phyloP scores from a whole-genome alignment of 768 basidiomycete species.

The Lactarius sp. region DNA sequence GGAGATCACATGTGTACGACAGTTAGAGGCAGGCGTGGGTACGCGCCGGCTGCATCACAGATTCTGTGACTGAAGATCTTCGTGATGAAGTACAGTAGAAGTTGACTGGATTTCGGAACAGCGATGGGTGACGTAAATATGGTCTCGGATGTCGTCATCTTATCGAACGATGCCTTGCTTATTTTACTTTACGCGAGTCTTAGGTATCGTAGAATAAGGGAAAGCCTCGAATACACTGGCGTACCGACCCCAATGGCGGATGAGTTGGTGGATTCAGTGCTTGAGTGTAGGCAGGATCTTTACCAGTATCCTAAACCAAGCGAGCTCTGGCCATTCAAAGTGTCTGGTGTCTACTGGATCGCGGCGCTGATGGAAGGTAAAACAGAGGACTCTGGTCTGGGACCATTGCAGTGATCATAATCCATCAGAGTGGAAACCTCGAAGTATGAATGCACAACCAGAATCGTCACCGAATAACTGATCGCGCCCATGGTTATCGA shows the following conservation, averaged over 20 bases:
- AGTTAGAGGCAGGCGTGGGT: neutral
- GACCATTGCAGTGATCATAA: neutral
- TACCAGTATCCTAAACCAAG: neutral
- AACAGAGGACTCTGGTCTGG: neutral
- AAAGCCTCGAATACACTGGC: neutral
- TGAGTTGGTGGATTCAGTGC: neutral
- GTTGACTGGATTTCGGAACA: neutral
- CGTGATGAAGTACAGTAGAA: neutral
- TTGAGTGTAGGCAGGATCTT: neutral
- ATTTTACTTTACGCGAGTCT: neutral
- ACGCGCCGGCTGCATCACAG: neutral
- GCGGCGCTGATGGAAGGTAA: neutral
- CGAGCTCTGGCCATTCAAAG: neutral
- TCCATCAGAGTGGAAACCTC: neutral
- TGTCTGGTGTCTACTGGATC: neutral
- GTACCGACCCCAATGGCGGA: neutral
- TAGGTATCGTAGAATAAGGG: neutral
- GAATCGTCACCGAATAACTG: neutral
- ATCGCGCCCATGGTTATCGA: neutral
- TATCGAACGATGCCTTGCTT: neutral
- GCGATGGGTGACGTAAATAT: neutral
- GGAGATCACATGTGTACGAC: neutral
- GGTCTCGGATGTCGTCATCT: neutral
- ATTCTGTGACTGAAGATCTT: constrained; percentile 3
- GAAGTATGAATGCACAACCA: neutral